phyloP scores from a whole-genome alignment of 495 filamentous ascomycete species.

The Aspergillus steynii region DNA sequence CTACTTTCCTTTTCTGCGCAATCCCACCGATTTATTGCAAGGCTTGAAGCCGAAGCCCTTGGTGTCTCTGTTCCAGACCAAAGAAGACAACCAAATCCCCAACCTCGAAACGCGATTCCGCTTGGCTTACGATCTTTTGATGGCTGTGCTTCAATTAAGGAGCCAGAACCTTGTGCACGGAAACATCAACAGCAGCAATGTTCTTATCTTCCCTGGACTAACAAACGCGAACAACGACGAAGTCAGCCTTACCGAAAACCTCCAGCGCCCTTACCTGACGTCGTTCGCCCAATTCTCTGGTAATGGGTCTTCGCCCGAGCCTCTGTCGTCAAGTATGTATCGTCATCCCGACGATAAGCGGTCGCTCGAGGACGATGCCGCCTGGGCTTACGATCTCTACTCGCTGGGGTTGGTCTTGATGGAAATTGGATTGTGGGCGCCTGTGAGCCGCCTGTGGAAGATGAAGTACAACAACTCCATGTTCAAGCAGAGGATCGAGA shows the following conservation, averaged over 20 bases:
- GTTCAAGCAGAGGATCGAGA: slow-evolving; percentile 64
- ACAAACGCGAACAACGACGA: slow-evolving; percentile 42
- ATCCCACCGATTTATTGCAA: slow-evolving; percentile 44
- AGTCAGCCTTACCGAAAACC: slow-evolving; percentile 48
- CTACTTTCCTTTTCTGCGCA: slow-evolving; percentile 47
- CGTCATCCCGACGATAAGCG: slow-evolving; percentile 75
- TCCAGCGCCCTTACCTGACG: slow-evolving; percentile 74
- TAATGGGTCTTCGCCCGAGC: slow-evolving; percentile 55
- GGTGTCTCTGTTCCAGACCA: slow-evolving; percentile 50
- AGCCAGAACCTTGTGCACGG: slow-evolving; percentile 75
- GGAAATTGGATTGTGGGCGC: slow-evolving; percentile 88
- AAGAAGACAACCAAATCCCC: slow-evolving; percentile 49
- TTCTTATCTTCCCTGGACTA: slow-evolving; percentile 70
- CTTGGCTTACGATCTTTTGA: slow-evolving; percentile 75
- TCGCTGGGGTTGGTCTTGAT: slow-evolving; percentile 79
- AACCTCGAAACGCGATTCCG: slow-evolving; percentile 80
- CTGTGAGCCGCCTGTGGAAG: slow-evolving; percentile 67
- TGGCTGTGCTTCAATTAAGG: slow-evolving; percentile 74
- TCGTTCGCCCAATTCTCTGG: slow-evolving; percentile 80
- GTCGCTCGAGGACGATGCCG: slow-evolving; percentile 50
- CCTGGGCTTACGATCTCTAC: slow-evolving; percentile 76
- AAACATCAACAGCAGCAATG: slow-evolving; percentile 76
- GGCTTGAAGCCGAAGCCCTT: slow-evolving; percentile 45
- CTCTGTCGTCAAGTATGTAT: slow-evolving; percentile 64
- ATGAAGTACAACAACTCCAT: slow-evolving; percentile 62